These are phyloP conservation scores for Eucalyptus curtisii DNA, from an alignment of 345 rosid species.

Conservation along the genomic window DNA sequence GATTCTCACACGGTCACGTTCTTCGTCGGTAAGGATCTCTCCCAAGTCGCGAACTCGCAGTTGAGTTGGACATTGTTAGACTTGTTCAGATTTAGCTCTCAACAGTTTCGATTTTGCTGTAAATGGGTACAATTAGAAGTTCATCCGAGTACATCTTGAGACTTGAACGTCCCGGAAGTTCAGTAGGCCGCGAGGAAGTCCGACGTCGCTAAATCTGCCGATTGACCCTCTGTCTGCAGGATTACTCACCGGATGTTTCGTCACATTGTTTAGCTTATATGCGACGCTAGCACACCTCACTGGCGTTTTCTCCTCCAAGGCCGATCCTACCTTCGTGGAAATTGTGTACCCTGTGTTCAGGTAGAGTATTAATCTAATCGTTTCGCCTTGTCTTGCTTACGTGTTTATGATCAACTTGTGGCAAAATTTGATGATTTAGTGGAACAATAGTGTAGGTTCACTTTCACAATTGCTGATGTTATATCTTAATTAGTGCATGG, in stretches of 20 bases:
- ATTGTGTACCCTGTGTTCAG: constrained; percentile 94
- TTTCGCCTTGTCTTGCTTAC: background rate
- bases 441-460: background rate
- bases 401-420: background rate
- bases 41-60: background rate
- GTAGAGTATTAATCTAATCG: constrained; percentile 5
- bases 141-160: background rate
- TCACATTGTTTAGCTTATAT: constrained; percentile 66
- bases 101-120: background rate
- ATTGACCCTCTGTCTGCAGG: constrained; percentile 33
- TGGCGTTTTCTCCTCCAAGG: constrained; percentile 46
- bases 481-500: background rate
- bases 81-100: background rate
- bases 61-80: background rate
- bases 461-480: background rate
- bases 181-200: background rate
- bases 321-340: constrained; percentile 49
- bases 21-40: constrained; percentile 52
- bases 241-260: constrained; percentile 80
- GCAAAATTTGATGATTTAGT: background rate
- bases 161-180: background rate
- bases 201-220: background rate
- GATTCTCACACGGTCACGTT: constrained; percentile 94
- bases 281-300: constrained; percentile 69
- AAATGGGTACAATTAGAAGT: background rate